Evolutionary conservation across 1,284 basidiomycete genomes (phyloP), one percentile per base, ranked within the genome.

Genomic region (Vanrija pseudolonga): DNA sequence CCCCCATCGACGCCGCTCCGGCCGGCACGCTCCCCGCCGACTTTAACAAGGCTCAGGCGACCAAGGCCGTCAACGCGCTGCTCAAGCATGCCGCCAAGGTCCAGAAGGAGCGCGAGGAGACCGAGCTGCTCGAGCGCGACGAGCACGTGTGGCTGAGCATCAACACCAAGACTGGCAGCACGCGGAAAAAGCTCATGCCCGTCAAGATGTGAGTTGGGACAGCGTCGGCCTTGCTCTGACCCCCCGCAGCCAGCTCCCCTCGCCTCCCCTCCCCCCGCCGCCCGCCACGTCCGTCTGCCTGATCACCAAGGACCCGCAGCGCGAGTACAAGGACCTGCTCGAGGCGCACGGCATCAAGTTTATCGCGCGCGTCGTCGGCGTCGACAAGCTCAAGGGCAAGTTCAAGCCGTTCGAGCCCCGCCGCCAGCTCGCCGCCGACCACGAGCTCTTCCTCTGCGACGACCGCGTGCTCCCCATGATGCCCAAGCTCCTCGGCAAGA

Each of bases 301-400:
- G 50, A 86, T 98, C 72, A 88, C 88, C 50, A 98, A 98, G 77
- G 91, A 96, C 74, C 95, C 96, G 8, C 95, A 98, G 72, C 79
- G 95, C 51, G 83, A 92, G 72, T 98, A 96, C 82, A 98, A 98
- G 77, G 90, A 96, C 72, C 83, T 96, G 18, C 80, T 98, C 22
- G 85, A 85, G 49, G 46, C 55, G 43, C 80, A 89, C 51, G 82
- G 85, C 46, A 85, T 98, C 79, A 88, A 87, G 62, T 95, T 95
- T 62, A 85, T 98, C 67, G 85, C 84, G 39, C 82, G 94, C 23
- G 92, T 98, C n/a, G 90, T 98, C 37, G 94, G 92, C 19, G 80
- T 97, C 50, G 81, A 82, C 58, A 94, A 94, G 76, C 80, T 94
- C 58, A 90, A 88, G 79, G 90, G 89, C 36, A 95, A 95, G 78